Conservation (phyloP, 192 early-diverging fungal genomes). For the Cladochytrium replicatum region DNA sequence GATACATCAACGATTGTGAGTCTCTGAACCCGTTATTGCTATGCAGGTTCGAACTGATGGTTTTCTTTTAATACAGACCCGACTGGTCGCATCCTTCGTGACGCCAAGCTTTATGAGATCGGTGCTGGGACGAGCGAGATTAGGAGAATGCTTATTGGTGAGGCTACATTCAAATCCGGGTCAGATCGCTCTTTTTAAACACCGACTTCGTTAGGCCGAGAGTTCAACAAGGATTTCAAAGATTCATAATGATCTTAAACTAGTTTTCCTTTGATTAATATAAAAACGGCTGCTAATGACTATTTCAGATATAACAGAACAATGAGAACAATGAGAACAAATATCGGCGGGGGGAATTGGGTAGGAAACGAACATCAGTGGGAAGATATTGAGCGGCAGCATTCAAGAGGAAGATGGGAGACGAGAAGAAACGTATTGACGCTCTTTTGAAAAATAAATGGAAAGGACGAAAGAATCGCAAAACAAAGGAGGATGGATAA, state of each 20-base stretch:
- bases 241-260: neutral
- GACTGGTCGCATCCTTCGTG: conserved; percentile 77
- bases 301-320: too few species aligned
- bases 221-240: conserved; percentile 47
- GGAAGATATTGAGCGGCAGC: too few species aligned
- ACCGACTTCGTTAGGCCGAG: conserved; percentile 16
- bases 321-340: too few species aligned
- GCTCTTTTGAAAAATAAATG: too few species aligned
- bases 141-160: conserved; percentile 82
- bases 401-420: too few species aligned
- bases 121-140: conserved; percentile 94
- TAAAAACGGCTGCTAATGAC: too few species aligned
- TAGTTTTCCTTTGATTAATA: too few species aligned
- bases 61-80: conserved; percentile 8
- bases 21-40: neutral
- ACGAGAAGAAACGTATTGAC: too few species aligned
- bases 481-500: too few species aligned
- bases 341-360: too few species aligned
- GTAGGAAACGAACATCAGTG: too few species aligned
- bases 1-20: conserved; percentile 81
- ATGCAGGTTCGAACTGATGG: neutral
- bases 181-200: neutral
- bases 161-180: neutral
- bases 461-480: too few species aligned
- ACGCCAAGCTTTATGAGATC: conserved; percentile 94